phyloP scores from a whole-genome alignment of 805 yeast genomes.

The Yarrowia yakushimensis region DNA sequence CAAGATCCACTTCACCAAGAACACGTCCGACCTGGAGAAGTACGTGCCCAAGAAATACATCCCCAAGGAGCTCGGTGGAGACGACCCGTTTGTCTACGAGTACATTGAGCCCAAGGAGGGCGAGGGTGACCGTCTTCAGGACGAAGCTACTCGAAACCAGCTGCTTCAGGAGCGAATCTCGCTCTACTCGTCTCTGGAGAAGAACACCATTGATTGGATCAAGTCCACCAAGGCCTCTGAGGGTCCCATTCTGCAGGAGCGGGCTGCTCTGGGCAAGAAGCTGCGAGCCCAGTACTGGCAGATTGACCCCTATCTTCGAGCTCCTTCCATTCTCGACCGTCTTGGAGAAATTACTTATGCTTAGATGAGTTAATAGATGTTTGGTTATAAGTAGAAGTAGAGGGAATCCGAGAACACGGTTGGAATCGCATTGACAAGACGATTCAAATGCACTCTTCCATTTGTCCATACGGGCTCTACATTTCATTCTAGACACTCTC shows the following conservation, averaged over 20 bases:
- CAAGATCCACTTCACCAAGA: slow-evolving; percentile 80
- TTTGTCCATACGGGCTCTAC: no score
- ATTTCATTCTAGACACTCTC: no score
- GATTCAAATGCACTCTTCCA: no score
- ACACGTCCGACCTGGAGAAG: slow-evolving; percentile 59
- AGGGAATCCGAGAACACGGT: no score
- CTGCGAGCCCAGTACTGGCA: slow-evolving; percentile 61
- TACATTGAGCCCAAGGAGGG: slow-evolving; percentile 61
- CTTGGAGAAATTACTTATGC: slow-evolving; percentile 53
- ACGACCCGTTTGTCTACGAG: slow-evolving; percentile 52
- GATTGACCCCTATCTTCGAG: slow-evolving; percentile 79
- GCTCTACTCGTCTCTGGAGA: slow-evolving; percentile 52
- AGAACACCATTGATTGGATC: slow-evolving; percentile 75
- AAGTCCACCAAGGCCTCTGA: slow-evolving; percentile 48
- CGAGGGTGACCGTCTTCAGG: slow-evolving; percentile 49
- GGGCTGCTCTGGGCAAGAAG: slow-evolving; percentile 45
- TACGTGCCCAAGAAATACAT: slow-evolving; percentile 58
- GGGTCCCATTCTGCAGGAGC: slow-evolving; percentile 47
- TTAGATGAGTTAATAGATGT: no score
- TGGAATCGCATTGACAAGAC: no score
- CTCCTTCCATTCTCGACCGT: slow-evolving; percentile 75
- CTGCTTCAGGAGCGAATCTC: slow-evolving; percentile 53
- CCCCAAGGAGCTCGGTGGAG: slow-evolving; percentile 75
- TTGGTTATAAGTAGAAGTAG: no score
- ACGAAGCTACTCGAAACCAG: slow-evolving; percentile 46